Conservation (phyloP, 208 protist genomes). For the Trypanosoma scelopori region DNA sequence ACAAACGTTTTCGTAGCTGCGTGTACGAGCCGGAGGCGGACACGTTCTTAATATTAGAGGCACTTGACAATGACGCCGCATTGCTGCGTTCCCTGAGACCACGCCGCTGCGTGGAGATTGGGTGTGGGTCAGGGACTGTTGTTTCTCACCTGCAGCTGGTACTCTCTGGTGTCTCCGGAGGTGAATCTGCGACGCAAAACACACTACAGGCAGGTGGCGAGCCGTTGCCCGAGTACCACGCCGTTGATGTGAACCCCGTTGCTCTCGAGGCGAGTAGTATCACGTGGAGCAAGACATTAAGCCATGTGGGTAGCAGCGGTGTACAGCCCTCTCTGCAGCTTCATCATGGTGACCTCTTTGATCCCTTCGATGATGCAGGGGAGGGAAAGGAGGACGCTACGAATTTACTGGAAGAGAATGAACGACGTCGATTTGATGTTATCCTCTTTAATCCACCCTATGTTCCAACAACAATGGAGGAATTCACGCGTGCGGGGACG, state of each 20-base stretch:
- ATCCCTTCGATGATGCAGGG: slow-evolving; percentile 22
- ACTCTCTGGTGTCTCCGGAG: slow-evolving; percentile 25
- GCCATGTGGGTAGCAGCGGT: slow-evolving; percentile 18
- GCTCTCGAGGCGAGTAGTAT: slow-evolving; percentile 70
- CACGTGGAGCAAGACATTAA: slow-evolving; percentile 70
- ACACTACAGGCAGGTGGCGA: background rate
- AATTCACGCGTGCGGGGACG: slow-evolving; percentile 57
- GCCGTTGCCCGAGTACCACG: slow-evolving; percentile 33
- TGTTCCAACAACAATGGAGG: slow-evolving; percentile 80
- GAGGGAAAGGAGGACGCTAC: background rate
- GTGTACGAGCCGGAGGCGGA: slow-evolving; percentile 92
- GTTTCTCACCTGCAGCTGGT: slow-evolving; percentile 62
- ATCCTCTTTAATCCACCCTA: slow-evolving; percentile 90
- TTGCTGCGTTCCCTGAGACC: slow-evolving; percentile 40
- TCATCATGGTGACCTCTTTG: slow-evolving; percentile 43
- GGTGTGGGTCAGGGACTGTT: slow-evolving; percentile 82
- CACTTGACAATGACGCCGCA: slow-evolving; percentile 56
- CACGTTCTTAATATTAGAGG: slow-evolving; percentile 85
- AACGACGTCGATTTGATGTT: slow-evolving; percentile 48
- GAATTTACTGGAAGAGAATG: too few relatives aligned
- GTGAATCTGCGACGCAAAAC: too few relatives aligned
- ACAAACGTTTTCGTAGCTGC: slow-evolving; percentile 55
- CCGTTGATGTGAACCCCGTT: slow-evolving; percentile 81
- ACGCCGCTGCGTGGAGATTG: slow-evolving; percentile 70
- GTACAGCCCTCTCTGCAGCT: slow-evolving; percentile 19